Percentiles rank a stretch among this genome's conserved stretches.
phyloP scores from a whole-genome alignment of 2,329 filamentous ascomycete genomes.

The Penicillium sp. region DNA sequence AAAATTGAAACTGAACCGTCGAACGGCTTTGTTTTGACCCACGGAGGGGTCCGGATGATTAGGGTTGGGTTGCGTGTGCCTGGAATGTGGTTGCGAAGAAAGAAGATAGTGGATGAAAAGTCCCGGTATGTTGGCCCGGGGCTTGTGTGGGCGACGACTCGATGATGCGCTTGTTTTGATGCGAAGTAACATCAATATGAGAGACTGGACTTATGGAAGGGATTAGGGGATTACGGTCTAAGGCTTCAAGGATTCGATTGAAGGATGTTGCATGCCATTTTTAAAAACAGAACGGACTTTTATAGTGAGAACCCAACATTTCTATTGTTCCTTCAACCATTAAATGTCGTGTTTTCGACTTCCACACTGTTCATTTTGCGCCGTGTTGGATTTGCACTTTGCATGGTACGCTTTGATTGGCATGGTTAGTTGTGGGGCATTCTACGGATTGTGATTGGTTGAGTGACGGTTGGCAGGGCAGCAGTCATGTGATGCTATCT shows the following conservation, averaged over 20 bases:
- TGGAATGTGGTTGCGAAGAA: slow-evolving; percentile 23
- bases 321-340: neutral
- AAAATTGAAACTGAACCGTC: slow-evolving; percentile 4
- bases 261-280: neutral
- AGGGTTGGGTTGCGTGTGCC: neutral
- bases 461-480: slow-evolving; percentile 18
- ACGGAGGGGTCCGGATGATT: slow-evolving; percentile 12
- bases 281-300: neutral
- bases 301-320: neutral
- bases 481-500: slow-evolving; percentile 15
- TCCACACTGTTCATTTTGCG: neutral
- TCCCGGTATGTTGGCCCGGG: slow-evolving; percentile 7
- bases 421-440: slow-evolving; percentile 3
- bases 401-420: slow-evolving; percentile 15
- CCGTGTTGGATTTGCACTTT: neutral
- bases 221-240: neutral
- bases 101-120: slow-evolving; percentile 1
- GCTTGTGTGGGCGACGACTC: slow-evolving; percentile 9
- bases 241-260: neutral
- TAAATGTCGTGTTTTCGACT: slow-evolving; percentile 1
- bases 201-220: neutral
- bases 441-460: slow-evolving; percentile 10
- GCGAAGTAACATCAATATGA: slow-evolving; percentile 8
- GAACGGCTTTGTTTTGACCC: slow-evolving; percentile 37
- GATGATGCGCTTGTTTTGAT: slow-evolving; percentile 21